Conservation (phyloP, 2,329 filamentous ascomycete genomes). For the Diplodia scrobiculata region DNA sequence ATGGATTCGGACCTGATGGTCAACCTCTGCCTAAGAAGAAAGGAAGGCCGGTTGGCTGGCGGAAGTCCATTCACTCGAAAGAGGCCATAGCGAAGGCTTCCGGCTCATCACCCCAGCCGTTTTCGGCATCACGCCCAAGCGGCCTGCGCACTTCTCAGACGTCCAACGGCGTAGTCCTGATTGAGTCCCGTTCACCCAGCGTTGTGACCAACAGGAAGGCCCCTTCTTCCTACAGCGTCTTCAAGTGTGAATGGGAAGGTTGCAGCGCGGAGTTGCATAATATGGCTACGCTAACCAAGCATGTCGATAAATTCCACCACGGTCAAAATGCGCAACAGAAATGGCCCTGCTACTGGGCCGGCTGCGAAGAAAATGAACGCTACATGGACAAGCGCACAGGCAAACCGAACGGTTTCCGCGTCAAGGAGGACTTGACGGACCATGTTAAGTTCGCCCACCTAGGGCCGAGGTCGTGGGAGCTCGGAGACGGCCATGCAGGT, state of each 20-base stretch:
- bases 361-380: constrained; percentile 43
- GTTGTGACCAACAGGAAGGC: constrained; percentile 30
- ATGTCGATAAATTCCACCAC: constrained; percentile 59
- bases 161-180: constrained; percentile 30
- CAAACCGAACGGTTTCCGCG: constrained; percentile 42
- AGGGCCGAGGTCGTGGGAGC: constrained; percentile 56
- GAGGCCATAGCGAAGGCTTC: constrained; percentile 37
- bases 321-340: background rate
- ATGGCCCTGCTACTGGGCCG: constrained; percentile 49
- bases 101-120: constrained; percentile 28
- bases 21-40: constrained; percentile 47
- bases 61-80: constrained; percentile 48
- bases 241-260: constrained; percentile 59
- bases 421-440: constrained; percentile 49
- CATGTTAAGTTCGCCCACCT: constrained; percentile 59
- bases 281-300: constrained; percentile 60
- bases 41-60: constrained; percentile 55
- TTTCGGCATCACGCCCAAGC: background rate
- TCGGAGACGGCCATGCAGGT: constrained; percentile 62
- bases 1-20: constrained; percentile 40
- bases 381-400: constrained; percentile 17
- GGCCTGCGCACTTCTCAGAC: constrained; percentile 2
- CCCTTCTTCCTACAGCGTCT: constrained; percentile 49
- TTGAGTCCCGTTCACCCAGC: constrained; percentile 42
- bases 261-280: constrained; percentile 65